Base-by-base conservation (phyloP, 495 filamentous ascomycete species). In the Corynascus novoguineensis region DNA sequence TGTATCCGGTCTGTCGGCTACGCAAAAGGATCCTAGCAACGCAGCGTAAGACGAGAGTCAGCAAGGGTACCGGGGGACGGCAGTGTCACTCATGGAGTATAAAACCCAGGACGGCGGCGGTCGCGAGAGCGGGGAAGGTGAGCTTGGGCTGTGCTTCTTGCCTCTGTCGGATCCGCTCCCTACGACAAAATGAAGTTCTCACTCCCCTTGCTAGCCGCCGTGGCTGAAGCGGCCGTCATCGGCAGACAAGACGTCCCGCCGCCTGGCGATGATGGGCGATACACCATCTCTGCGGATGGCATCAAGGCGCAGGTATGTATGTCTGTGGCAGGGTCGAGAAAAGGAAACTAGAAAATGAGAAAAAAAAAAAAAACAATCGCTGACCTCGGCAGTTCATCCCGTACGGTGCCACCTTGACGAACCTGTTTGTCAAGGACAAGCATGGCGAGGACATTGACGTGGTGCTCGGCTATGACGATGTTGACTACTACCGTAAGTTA, bases 401-500 rank as follows among this genome's bases (percentile, higher is more conserved):
- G 19, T 81, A 79, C 60, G 78, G 76, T 46, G 80, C 80, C 37
- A 73, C 74, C 29, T 71, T 83, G 62, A 81, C 80, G 35, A 82
- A 82, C 53, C 73, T 83, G 25, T 78, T 78, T 58, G 78, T 83
- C 44, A 75, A 77, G 55, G 80, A 81, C 60, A 80, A 78, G 63
- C 72, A 80, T 50, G 80, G 79, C 48, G 60, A 78, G 15, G 75
- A 81, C 29, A 65, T 78, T 28, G 78, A 82, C 41, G 71, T 82
- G 24, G 74, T 82, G 6, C 68, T 81, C 5, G 78, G 78, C 21
- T 78, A 80, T 54, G 78, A 82, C 57, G 74, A 79, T 47, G 64
- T 72, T 12, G 64, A 69, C 6, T 76, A 57, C 17, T 57, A 57
- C n/a, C 53, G 53, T 57, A 10, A 49, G 53, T 48, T 7, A 5